A percentile compares a stretch with the other conserved stretches of the same genome.
phyloP scores from a whole-genome alignment of 179 eudicot species.

The Actinidia chinensis region DNA sequence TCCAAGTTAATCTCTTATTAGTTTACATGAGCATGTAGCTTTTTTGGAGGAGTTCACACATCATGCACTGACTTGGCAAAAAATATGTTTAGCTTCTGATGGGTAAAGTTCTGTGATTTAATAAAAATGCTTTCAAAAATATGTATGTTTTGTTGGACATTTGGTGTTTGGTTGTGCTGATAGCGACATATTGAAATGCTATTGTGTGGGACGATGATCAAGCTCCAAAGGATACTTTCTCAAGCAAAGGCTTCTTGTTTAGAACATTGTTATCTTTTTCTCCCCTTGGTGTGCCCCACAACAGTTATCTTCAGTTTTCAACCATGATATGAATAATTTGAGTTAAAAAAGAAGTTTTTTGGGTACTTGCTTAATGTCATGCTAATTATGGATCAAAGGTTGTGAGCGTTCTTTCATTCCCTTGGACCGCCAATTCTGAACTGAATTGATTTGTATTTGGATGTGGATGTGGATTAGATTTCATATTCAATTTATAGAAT shows the following conservation, averaged over 20 bases:
- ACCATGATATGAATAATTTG: not conserved
- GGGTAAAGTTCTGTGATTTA: not conserved
- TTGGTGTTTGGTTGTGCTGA: not conserved
- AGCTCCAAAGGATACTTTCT: not conserved
- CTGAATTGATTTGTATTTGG: not conserved
- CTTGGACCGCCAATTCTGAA: not conserved
- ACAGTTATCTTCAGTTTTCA: not conserved
- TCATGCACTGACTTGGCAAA: too few relatives aligned
- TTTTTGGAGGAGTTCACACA: too few relatives aligned
- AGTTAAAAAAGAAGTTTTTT: not conserved
- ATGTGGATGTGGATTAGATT: not conserved
- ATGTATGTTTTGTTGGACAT: not conserved
- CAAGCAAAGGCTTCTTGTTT: not conserved
- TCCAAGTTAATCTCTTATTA: too few relatives aligned
- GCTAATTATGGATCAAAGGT: too few relatives aligned
- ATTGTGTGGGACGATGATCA: not conserved
- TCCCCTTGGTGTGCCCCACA: not conserved
- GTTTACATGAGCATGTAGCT: too few relatives aligned
- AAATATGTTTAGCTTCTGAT: too few relatives aligned
- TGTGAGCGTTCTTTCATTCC: not conserved
- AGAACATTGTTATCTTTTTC: not conserved
- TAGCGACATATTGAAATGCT: not conserved
- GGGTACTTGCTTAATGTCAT: too few relatives aligned
- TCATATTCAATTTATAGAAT: not conserved
- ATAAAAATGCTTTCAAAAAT: not conserved